Evolutionary conservation across 441 rosid genomes (phyloP), one percentile per base, ranked within the genome.

Genomic region (Euphorbia schlechtendalii): DNA sequence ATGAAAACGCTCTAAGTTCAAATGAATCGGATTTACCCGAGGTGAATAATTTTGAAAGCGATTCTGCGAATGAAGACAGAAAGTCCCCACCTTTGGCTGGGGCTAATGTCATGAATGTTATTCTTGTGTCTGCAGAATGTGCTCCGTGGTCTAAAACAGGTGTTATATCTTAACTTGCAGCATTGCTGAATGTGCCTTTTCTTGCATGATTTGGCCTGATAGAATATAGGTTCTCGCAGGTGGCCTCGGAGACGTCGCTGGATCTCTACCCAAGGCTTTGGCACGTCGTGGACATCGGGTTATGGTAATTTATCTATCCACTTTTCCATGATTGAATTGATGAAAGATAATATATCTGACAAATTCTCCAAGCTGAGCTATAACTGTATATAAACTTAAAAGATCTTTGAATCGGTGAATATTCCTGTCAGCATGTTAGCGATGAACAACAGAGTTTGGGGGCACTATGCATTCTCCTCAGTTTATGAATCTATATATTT

Each of bases 181-280:
- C n/a, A n/a, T 46, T 5, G 11, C 17, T 28, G 21, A 65, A 20
- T 65, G 18, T 63, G 13, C 22, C 25, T 21, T 74, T 25, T 22
- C 18, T 49, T 38, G 20, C 57, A 15, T 69, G 46, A 28, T 53
- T 41, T 34, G 36, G 61, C 56, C 54, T 79, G 66, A 77, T 56
- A 61, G 5, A 32, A 21, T 30, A 22, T 27, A 51, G 69, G 63
- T 70, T 76, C 36, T 61, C 68, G 60, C 76, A 90, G 99, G 99
- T 82, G 99, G 99, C 62, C 97, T 93, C 67, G 99, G 97, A 77
- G 99, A 93, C 82, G 99, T 93, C 61, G 97, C 96, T 9, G 96
- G 99, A 30, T 82, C 97, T 69, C 82, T 93, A 71, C 97, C 99
- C n/a, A 93, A 93, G 85, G 96, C 93, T 72, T 87, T 93, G 77